Evolutionary conservation across 106 monocot genomes (phyloP), one percentile per base, ranked within the genome.

Genomic region (Narthecium ossifragum): DNA sequence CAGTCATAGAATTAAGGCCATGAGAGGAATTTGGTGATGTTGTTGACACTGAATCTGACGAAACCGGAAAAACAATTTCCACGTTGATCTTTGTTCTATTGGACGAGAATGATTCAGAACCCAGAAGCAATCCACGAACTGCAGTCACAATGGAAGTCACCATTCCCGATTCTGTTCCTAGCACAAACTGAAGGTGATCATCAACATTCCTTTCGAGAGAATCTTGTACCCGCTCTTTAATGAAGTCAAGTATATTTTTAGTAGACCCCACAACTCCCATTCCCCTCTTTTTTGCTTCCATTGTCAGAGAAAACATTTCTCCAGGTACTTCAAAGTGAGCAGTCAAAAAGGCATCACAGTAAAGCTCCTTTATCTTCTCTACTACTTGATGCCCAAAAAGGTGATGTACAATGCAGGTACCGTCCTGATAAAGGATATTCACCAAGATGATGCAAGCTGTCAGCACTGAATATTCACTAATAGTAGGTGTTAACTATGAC

Each of bases 211-310:
- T 78, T 15, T 87, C 76, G 63, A 90, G 67, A 43, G 98, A 80
- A 31, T 90, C 98, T 52, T 72, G 70, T 18, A 98, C 75, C 26
- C 72, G 64, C n/a, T 39, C 67, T 63, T 81, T 90, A 53, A 98
- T 85, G 65, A 98, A 98, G 82, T 98, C 90, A 60, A 91, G 55
- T 53, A 98, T 91, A 55, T 98, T 87, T 63, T 98, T 72, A 11
- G 98, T 98, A 32, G 98, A 98, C 3, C 98, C 98, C 34, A 98
- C 98, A 61, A 98, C 79, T 48, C 90, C 98, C 98, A 98, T 98
- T 51, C 98, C 90, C 79, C 98, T 90, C 50, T 53, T 71, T 63
- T 87, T 98, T 60, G 98, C 98, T 71, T 98, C 90, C 84, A 91
- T 98, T 63, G 98, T 81, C 55, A 98, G 62, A 27, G 98, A 75